These are phyloP conservation scores for Colletotrichum musicola DNA, from an alignment of 2,329 filamentous ascomycete genomes.

Conservation along the genomic window DNA sequence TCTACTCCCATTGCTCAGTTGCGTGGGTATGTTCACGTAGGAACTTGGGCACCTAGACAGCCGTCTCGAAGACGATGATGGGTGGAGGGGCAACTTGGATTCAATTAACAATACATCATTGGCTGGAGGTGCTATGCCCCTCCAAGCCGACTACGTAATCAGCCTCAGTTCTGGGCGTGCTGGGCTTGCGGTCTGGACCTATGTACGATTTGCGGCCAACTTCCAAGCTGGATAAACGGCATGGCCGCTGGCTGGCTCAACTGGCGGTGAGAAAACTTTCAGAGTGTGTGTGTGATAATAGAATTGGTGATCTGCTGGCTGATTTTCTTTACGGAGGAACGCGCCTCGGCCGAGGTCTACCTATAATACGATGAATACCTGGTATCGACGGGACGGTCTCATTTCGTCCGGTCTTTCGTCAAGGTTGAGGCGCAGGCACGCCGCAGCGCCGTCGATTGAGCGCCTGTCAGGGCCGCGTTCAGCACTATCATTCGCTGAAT, in stretches of 20 bases:
- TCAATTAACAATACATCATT: background rate
- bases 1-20: no score
- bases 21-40: no score
- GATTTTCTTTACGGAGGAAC: background rate
- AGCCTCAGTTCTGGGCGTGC: background rate
- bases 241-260: background rate
- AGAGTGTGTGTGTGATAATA: background rate
- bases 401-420: constrained; percentile 6
- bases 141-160: background rate
- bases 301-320: background rate
- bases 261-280: background rate
- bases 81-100: background rate
- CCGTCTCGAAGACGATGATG: background rate
- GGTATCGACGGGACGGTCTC: background rate
- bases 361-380: background rate
- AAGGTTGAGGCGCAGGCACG: background rate
- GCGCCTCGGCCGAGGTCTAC: background rate
- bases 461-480: constrained; percentile 6
- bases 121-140: background rate
- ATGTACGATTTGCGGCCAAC: background rate
- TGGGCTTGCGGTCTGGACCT: background rate
- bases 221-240: background rate
- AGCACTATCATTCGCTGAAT: constrained; percentile 21
- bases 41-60: no score
- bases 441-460: background rate